phyloP scores from a whole-genome alignment of 768 basidiomycete genomes.

The Hortiboletus campestris region DNA sequence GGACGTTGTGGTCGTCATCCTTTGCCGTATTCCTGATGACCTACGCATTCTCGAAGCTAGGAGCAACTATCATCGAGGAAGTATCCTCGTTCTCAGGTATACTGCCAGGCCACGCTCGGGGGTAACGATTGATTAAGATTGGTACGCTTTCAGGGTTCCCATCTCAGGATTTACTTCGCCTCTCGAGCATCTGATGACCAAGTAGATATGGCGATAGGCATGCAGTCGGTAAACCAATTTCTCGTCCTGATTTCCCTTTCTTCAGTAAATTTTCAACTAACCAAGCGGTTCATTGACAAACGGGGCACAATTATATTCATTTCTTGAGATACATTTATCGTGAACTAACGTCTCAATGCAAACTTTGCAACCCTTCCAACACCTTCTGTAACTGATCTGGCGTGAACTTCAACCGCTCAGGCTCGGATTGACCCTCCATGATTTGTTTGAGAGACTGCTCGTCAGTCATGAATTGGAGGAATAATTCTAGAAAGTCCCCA shows the following conservation, averaged over 20 bases:
- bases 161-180: no score
- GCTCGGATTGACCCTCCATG: slow-evolving; percentile 53
- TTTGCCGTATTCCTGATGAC: no score
- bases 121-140: no score
- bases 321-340: slow-evolving; percentile 14
- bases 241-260: background rate
- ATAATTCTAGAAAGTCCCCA: slow-evolving; percentile 78
- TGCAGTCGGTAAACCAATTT: no score
- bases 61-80: no score
- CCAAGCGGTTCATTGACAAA: background rate
- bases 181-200: no score
- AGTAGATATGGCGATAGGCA: no score
- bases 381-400: slow-evolving; percentile 33
- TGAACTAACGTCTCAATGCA: background rate
- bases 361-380: background rate
- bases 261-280: slow-evolving; percentile 1
- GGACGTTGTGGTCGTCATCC: no score
- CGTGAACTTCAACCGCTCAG: slow-evolving; percentile 53
- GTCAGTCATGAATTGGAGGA: slow-evolving; percentile 44
- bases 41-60: no score
- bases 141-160: no score
- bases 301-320: slow-evolving; percentile 18
- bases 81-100: no score
- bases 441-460: slow-evolving; percentile 48
- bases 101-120: no score